These are phyloP conservation scores for Teratosphaeria viscida DNA, from an alignment of 2,329 filamentous ascomycete species.

Conservation along the genomic window DNA sequence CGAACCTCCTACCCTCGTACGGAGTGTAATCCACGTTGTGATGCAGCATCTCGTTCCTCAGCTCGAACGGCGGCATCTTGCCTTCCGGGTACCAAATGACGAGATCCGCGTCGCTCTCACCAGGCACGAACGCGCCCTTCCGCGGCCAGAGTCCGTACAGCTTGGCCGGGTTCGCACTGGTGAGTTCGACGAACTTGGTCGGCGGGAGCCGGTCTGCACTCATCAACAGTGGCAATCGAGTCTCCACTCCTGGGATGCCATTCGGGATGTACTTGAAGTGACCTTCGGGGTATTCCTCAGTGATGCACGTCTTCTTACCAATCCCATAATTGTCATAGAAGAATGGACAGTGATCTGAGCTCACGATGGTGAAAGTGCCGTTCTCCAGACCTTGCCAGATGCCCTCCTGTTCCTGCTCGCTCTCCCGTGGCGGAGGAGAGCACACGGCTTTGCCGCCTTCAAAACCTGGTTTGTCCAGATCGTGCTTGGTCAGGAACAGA, in stretches of 20 bases:
- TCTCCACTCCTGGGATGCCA: conserved; percentile 35
- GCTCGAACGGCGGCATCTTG: conserved; percentile 18
- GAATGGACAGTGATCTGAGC: conserved; percentile 29
- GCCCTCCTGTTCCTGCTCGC: conserved; percentile 22
- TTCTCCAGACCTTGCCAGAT: conserved; percentile 27
- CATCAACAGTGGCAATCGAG: conserved; percentile 32
- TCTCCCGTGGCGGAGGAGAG: not conserved
- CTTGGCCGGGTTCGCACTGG: conserved; percentile 34
- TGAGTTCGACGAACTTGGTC: conserved; percentile 37
- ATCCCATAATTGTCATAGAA: conserved; percentile 27
- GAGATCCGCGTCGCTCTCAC: conserved; percentile 33
- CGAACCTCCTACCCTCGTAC: conserved; percentile 46
- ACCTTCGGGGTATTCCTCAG: conserved; percentile 22
- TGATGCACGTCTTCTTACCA: conserved; percentile 29
- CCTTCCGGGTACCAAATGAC: conserved; percentile 32
- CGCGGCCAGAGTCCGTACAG: conserved; percentile 31
- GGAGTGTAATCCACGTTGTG: conserved; percentile 55
- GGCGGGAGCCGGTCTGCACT: conserved; percentile 21
- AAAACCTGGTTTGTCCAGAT: conserved; percentile 42
- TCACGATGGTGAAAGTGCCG: conserved; percentile 26
- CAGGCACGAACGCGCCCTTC: conserved; percentile 34
- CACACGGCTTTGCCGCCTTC: conserved; percentile 48
- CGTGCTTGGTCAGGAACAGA: conserved; percentile 25
- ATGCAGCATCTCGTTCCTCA: conserved; percentile 41
- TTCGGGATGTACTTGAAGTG: conserved; percentile 28